Base-by-base conservation (phyloP, 2,329 filamentous ascomycete species). In the Pseudocercospora eumusae region DNA sequence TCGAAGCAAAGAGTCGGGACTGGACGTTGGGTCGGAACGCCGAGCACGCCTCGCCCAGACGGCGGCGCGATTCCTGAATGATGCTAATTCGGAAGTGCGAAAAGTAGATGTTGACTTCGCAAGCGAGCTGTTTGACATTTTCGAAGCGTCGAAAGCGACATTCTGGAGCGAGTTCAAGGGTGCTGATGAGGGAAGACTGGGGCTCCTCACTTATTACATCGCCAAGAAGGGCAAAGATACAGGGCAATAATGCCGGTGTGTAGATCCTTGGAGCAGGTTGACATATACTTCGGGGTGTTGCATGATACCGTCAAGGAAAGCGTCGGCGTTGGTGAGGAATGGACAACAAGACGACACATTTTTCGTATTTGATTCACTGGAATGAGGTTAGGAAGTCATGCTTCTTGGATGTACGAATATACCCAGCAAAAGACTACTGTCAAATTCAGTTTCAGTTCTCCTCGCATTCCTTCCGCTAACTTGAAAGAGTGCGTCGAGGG, bases 21-120 rank as follows among this genome's bases (percentile, higher is more conserved):
- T 67, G 8, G 62, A 70, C 10, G 64, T 73, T 1, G 67, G 62
- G 4, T n/a, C 54, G 1, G 63, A 68, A 36, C 64, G 65, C 8
- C 67, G 68, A 23, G 52, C 62, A 10, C 62, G 67, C 9, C 64
- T 73, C 6, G 69, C 70, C 25, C 62, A 67, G 45, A 67, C 70
- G 2, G 67, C 71, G 9, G 69, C 69, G 15, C 63, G 62, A 33
- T 69, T 62, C 50, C 62, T 73, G 49, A 67, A 68, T 44, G 65
- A 71, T 57, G 45, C 52, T 13, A 68, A 75, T 25, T 69, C 71
- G 10, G 73, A 75, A 56, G 72, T 75, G 10, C 63, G 74, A 44
- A 90, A 91, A 82, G 89, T 90, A 64, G 88, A 89, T n/a, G 88
- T 92, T 50, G 86, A 91, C 73, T 81, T 92, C n/a, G 92, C 89